Evolutionary conservation across 2,329 filamentous ascomycete species (phyloP).

Genomic region (Colletotrichum sp.): DNA sequence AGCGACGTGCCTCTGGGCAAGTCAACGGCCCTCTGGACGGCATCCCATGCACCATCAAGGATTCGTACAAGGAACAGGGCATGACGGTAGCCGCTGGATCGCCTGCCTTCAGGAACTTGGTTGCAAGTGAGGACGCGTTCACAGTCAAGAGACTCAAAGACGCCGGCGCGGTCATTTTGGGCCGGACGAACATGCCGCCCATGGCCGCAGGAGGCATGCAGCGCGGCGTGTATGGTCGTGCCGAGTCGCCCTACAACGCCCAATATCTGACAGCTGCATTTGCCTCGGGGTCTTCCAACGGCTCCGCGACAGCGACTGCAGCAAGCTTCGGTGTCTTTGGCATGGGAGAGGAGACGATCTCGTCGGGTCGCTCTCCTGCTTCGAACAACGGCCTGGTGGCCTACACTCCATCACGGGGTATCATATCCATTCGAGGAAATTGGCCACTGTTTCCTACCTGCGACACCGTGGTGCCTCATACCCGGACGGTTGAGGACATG

Average conservation of each 20-base stretch:
- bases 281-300: slow-evolving; percentile 63
- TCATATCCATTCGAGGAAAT: slow-evolving; percentile 52
- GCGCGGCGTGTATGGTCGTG: slow-evolving; percentile 59
- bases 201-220: slow-evolving; percentile 66
- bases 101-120: slow-evolving; percentile 54
- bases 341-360: slow-evolving; percentile 60
- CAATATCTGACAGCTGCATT: slow-evolving; percentile 59
- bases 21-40: slow-evolving; percentile 48
- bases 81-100: slow-evolving; percentile 60
- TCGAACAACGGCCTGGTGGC: slow-evolving; percentile 61
- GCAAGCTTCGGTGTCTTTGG: slow-evolving; percentile 58
- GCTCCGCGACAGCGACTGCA: slow-evolving; percentile 55
- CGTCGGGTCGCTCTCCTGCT: slow-evolving; percentile 60
- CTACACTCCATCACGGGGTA: slow-evolving; percentile 59
- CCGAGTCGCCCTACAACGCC: slow-evolving; percentile 61
- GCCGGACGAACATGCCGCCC: slow-evolving; percentile 61
- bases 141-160: slow-evolving; percentile 52
- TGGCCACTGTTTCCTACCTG: slow-evolving; percentile 60
- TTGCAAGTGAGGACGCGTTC: slow-evolving; percentile 57
- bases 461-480: slow-evolving; percentile 55
- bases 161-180: slow-evolving; percentile 53
- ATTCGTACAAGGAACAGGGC: slow-evolving; percentile 58
- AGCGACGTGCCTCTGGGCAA: slow-evolving; percentile 19
- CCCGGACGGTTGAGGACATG: slow-evolving; percentile 52
- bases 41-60: slow-evolving; percentile 63